Base-by-base conservation (phyloP, 176 grass and related monocot species). In the Saccharum officinarum region DNA sequence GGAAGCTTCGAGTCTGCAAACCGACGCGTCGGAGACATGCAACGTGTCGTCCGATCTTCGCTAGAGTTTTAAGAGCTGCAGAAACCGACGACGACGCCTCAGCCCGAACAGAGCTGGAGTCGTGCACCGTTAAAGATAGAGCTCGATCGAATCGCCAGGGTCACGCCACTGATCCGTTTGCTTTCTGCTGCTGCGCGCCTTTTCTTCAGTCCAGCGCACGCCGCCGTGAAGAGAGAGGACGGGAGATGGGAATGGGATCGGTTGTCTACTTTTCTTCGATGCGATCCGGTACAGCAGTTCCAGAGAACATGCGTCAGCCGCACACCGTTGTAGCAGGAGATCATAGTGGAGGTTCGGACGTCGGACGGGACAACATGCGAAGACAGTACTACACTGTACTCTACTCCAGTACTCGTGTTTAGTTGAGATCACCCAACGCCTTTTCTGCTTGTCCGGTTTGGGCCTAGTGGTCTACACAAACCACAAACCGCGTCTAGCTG, bases 211-310 rank as follows among this genome's bases (percentile, higher is more conserved):
- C 44, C 45, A 69, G 45, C 13, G 59, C 38, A 16, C 30, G 49
- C 31, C 50, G 42, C n/a, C 59, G 60, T 20, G 46, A 55, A 34
- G 46, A 15, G 16, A 54, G 40, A 39, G 17, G 37, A 54, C 28
- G 36, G 11, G 25, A 10, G 12, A 12, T 26, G 12, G 26, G 18
- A 44, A 52, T 28, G 5, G 3, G 59, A 18, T 26, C 11, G 5
- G 6, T n/a, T n/a, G n/a, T n/a, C n/a, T n/a, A n/a, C n/a, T 65
- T 50, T 84, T 84, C 73, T 77, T 68, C 15, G n/a, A 55, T 22
- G 31, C 42, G 44, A 28, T 67, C 33, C 8, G 17, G 73, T 41
- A 69, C 63, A 59, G 15, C 45, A 41, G 16, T 15, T 69, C 40
- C 6, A 16, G 72, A 36, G 33, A 23, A 10, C 34, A 20, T 33